These are phyloP conservation scores for Ogataea methanolica DNA, from an alignment of 805 yeast species.

Conservation along the genomic window DNA sequence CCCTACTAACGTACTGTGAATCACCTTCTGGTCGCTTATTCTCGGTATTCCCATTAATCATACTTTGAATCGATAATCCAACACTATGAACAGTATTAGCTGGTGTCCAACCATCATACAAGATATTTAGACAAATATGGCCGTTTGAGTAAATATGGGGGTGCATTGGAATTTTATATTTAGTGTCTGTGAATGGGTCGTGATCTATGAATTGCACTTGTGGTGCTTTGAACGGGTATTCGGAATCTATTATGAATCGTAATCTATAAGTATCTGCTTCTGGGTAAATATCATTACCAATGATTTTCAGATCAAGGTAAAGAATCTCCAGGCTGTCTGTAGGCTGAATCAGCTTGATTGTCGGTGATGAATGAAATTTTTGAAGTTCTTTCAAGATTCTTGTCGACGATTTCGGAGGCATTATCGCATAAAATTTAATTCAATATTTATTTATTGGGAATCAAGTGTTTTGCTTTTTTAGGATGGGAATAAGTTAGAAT, in stretches of 20 bases:
- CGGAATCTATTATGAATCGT: conserved; percentile 36
- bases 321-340: conserved; percentile 17
- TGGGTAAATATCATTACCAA: conserved; percentile 34
- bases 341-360: conserved; percentile 11
- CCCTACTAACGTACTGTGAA: conserved; percentile 40
- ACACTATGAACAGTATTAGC: conserved; percentile 48
- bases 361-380: conserved; percentile 9
- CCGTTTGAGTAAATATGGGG: conserved; percentile 77
- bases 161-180: conserved; percentile 50
- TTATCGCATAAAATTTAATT: background rate
- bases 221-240: conserved; percentile 59
- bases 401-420: conserved; percentile 11
- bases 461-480: too few species aligned
- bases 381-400: conserved; percentile 18
- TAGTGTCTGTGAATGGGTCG: conserved; percentile 9
- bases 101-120: conserved; percentile 67
- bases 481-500: too few species aligned
- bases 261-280: conserved; percentile 35
- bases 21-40: conserved; percentile 58
- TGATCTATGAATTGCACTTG: conserved; percentile 45
- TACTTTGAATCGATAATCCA: conserved; percentile 57
- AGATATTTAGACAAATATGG: conserved; percentile 66
- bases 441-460: too few species aligned
- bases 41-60: conserved; percentile 47
- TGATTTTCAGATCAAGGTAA: conserved; percentile 35